A percentile compares a stretch with the other conserved stretches of the same genome.
phyloP scores from a whole-genome alignment of 148 eudicot species.

The Rhododendron simsii region DNA sequence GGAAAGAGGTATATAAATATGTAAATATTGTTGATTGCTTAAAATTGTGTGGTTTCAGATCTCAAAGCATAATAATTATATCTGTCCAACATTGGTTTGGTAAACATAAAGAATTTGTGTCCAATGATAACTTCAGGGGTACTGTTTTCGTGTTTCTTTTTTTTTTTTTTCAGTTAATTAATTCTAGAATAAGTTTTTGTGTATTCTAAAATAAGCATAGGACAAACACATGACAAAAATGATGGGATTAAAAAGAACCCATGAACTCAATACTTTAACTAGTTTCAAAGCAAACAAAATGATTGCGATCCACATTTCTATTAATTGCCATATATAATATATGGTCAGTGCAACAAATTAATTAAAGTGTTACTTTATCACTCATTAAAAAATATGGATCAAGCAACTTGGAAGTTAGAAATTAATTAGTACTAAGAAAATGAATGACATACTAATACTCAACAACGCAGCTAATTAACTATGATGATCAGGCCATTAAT shows the following conservation, averaged over 20 bases:
- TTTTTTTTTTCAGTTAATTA: background rate
- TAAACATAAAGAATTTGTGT: conserved; percentile 5
- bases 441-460: background rate
- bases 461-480: background rate
- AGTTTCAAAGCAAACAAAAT: conserved; percentile 13
- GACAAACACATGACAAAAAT: background rate
- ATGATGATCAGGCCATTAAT: background rate
- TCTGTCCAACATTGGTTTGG: conserved; percentile 6
- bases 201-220: background rate
- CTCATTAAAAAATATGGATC: background rate
- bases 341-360: background rate
- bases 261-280: conserved; percentile 6
- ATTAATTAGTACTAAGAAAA: background rate
- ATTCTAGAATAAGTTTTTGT: background rate
- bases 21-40: background rate
- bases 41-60: background rate
- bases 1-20: background rate
- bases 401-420: background rate
- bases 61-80: conserved; percentile 3
- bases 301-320: conserved; percentile 8
- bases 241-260: conserved; percentile 1
- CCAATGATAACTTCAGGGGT: conserved; percentile 2
- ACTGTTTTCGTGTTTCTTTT: background rate
- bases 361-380: background rate
- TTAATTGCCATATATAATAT: background rate